phyloP scores from a whole-genome alignment of 257 asterid species.

The Solanum chiquidenum region DNA sequence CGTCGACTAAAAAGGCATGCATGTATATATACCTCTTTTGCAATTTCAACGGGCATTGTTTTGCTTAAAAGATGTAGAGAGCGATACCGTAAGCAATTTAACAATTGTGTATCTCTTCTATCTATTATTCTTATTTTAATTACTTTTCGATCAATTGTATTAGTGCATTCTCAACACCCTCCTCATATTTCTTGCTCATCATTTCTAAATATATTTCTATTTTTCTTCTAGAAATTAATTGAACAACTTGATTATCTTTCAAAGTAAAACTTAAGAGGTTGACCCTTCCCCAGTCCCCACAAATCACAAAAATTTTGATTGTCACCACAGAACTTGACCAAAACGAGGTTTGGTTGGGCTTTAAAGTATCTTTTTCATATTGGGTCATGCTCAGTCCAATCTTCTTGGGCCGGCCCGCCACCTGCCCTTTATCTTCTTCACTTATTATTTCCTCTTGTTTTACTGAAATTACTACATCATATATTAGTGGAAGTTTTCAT shows the following conservation, averaged over 20 bases:
- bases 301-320: too few species aligned
- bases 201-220: not conserved
- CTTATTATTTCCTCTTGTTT: too few species aligned
- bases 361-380: not conserved
- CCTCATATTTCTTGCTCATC: not conserved
- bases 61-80: not conserved
- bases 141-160: not conserved
- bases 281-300: not conserved
- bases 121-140: not conserved
- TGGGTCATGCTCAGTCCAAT: not conserved
- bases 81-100: not conserved
- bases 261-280: not conserved
- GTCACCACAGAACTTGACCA: too few species aligned
- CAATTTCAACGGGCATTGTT: not conserved
- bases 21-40: not conserved
- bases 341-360: not conserved
- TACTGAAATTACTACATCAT: too few species aligned
- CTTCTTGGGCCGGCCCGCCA: not conserved
- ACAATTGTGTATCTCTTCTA: not conserved
- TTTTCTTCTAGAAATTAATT: not conserved
- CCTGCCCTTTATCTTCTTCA: not conserved
- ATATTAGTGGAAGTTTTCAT: too few species aligned
- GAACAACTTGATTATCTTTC: not conserved
- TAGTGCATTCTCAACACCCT: not conserved
- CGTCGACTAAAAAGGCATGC: not conserved